phyloP scores from a whole-genome alignment of 768 basidiomycete genomes.

The Pleurotus giganteus region DNA sequence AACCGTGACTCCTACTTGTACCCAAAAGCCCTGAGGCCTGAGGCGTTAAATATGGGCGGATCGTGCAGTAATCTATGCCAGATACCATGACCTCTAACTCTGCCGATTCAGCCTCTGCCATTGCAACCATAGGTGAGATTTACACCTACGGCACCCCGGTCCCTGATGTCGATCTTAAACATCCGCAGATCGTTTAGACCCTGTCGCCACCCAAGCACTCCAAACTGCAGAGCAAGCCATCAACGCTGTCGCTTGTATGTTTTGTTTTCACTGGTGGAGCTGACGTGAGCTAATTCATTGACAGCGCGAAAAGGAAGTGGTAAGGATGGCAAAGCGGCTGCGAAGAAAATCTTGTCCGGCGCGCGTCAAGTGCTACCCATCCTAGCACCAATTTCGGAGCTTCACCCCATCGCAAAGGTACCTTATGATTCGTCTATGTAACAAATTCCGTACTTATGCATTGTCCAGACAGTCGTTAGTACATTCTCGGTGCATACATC shows the following conservation, averaged over 20 bases:
- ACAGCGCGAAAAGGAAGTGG: slow-evolving; percentile 5
- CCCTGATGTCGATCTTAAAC: background rate
- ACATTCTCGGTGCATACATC: background rate
- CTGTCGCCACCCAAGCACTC: background rate
- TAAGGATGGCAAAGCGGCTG: slow-evolving; percentile 4
- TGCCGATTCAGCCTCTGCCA: background rate
- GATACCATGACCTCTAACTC: no score
- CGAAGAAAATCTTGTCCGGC: slow-evolving; percentile 2
- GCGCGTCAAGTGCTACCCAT: slow-evolving; percentile 2
- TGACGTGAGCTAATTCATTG: background rate
- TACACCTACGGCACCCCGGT: background rate
- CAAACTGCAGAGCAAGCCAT: slow-evolving; percentile 6
- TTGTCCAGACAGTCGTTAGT: background rate
- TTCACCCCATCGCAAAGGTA: background rate
- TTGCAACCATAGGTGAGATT: background rate
- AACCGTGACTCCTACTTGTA: no score
- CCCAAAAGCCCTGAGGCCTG: no score
- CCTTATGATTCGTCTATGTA: background rate
- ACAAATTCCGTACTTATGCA: background rate
- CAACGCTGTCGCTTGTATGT: slow-evolving; percentile 4
- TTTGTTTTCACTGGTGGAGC: no score
- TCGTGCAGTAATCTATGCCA: no score
- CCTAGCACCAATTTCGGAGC: background rate
- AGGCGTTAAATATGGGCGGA: no score
- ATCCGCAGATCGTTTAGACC: slow-evolving; percentile 2